Evolutionary conservation across 495 filamentous ascomycete genomes (phyloP), one percentile per base, ranked within the genome.

Genomic region (Hypoxylon rickii): DNA sequence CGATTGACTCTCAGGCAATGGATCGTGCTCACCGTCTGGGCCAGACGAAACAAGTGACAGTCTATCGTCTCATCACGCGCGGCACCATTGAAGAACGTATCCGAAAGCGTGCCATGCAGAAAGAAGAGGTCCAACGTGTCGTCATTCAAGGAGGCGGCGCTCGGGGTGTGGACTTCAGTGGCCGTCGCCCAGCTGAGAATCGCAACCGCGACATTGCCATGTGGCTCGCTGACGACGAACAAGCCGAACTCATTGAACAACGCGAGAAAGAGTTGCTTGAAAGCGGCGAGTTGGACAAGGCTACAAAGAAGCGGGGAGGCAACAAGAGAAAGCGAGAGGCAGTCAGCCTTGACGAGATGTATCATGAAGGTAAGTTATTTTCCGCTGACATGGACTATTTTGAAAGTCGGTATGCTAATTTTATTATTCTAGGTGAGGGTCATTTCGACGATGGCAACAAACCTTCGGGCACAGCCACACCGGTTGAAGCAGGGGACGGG

Each of bases 31-130:
- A 98, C 79, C 91, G 94, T 79, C 86, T 98, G 16, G 94, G 94
- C 33, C 94, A 98, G 73, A 97, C 94, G 2, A 85, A 85, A 59
- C 94, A 98, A 70, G 94, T 98, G 39, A 95, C 92, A 0, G 95
- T 98, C 11, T 98, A 97, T 72, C 90, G 94, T 56, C 85, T 98
- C 65, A 97, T 98, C 75, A 98, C 94, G 3, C 87, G 92, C 31
- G 90, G 90, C 51, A 98, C 94, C 1, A 98, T 98, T 70, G 94
- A 98, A 73, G 94, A 98, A 75, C 92, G 94, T 26, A 98, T 98
- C 63, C 89, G 95, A 57, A 96, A 96, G 83, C 89, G 94, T 19
- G 94, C 94, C 24, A 76, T 96, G 70, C 94, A 99, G 72, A 99
- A 99, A 73, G 95, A 99, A 75, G 94, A 99, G 70, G 94, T 99